Evolutionary conservation across 2,329 filamentous ascomycete genomes (phyloP).

Genomic region (Pyrenophora tritici-repentis): DNA sequence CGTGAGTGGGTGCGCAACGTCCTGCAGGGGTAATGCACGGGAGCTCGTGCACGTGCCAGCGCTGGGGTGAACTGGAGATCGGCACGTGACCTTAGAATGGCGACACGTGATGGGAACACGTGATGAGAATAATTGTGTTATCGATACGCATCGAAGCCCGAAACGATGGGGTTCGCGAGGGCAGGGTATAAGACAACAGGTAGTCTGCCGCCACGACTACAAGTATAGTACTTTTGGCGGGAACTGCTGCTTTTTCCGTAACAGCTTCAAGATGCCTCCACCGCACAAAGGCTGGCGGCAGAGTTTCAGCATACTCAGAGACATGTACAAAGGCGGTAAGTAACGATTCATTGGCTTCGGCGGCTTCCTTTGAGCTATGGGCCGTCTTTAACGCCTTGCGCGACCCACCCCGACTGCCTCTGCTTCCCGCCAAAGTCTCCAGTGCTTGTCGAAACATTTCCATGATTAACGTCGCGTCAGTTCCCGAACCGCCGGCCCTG

Average conservation of each 20-base stretch:
- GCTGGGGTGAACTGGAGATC: not conserved
- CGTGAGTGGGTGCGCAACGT: too few species aligned
- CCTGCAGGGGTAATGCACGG: conserved; percentile 30
- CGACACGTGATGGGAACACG: not conserved
- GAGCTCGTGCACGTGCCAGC: conserved; percentile 14
- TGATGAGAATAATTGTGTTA: not conserved
- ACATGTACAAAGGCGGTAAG: conserved; percentile 47
- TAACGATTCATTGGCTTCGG: conserved; percentile 41
- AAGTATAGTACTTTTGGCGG: conserved; percentile 5
- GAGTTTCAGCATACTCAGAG: conserved; percentile 37
- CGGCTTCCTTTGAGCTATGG: conserved; percentile 19
- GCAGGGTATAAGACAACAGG: conserved; percentile 14
- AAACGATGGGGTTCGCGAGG: too few species aligned
- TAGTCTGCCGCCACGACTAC: not conserved
- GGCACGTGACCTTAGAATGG: conserved; percentile 15
- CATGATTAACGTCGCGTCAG: conserved; percentile 42
- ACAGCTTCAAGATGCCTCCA: conserved; percentile 37
- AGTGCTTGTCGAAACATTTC: conserved; percentile 15
- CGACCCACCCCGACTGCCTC: conserved; percentile 20
- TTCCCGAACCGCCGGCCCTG: conserved; percentile 44
- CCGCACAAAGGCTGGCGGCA: conserved; percentile 41
- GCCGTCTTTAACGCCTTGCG: conserved; percentile 32
- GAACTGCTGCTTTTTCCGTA: conserved; percentile 11
- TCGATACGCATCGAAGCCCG: too few species aligned
- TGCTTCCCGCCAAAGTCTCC: conserved; percentile 2